Evolutionary conservation across 441 rosid species (phyloP).

Genomic region (Isatis lusitanica): DNA sequence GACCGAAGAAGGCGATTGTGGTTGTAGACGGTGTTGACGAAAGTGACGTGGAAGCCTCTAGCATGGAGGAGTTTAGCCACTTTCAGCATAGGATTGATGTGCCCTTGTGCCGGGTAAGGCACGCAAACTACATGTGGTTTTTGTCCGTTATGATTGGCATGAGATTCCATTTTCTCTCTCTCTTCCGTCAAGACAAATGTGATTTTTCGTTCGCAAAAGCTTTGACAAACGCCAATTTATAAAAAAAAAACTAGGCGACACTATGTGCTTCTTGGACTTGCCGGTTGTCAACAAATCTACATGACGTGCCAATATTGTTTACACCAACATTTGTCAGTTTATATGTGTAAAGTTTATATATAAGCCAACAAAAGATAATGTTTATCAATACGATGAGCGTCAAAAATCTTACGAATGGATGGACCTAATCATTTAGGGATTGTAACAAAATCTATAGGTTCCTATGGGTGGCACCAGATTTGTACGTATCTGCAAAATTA

Average conservation of each 20-base stretch:
- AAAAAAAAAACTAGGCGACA: not conserved
- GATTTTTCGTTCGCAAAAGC: slow-evolving; percentile 1
- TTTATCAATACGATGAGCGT: not conserved
- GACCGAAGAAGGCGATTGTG: slow-evolving; percentile 25
- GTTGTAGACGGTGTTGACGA: slow-evolving; percentile 24
- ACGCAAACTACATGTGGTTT: slow-evolving; percentile 32
- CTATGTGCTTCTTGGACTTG: not conserved
- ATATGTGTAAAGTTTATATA: not conserved
- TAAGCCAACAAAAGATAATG: not conserved
- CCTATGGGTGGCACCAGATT: not conserved
- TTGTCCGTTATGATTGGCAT: not conserved
- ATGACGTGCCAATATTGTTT: not conserved
- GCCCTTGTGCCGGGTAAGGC: slow-evolving; percentile 29
- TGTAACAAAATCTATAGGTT: not conserved
- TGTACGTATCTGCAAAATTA: not conserved
- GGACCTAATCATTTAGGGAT: not conserved
- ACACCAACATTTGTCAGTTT: not conserved
- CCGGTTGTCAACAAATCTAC: not conserved
- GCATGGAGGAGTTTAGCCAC: slow-evolving; percentile 27
- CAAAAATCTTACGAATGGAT: not conserved
- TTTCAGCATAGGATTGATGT: slow-evolving; percentile 29
- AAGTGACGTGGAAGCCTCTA: slow-evolving; percentile 18
- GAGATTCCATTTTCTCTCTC: not conserved
- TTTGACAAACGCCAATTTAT: not conserved
- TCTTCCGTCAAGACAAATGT: not conserved